Conservation (phyloP, 345 rosid genomes). For the Populus pruinosa region DNA sequence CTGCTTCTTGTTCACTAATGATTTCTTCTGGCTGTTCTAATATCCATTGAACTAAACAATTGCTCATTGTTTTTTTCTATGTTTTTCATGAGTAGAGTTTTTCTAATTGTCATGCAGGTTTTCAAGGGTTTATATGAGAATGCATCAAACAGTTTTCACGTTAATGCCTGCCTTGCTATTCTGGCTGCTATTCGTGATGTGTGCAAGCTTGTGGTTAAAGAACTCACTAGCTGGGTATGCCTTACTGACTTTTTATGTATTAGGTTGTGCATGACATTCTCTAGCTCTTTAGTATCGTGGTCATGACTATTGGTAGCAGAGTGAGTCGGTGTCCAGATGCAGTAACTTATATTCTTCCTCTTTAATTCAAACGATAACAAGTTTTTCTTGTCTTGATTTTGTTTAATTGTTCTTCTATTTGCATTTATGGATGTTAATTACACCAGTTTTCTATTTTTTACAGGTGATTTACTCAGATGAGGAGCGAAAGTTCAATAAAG, state of each 20-base stretch:
- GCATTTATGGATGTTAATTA: neutral
- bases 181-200: slow-evolving; percentile 90
- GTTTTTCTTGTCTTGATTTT: neutral
- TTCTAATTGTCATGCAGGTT: slow-evolving; percentile 42
- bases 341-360: neutral
- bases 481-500: slow-evolving; percentile 91
- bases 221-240: slow-evolving; percentile 98
- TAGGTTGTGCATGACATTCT: neutral
- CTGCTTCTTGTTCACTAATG: neutral
- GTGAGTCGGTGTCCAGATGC: neutral
- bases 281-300: neutral
- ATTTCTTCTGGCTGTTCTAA: neutral
- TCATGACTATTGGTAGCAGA: neutral
- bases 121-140: slow-evolving; percentile 88
- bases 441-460: neutral
- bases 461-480: slow-evolving; percentile 95
- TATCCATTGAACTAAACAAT: neutral
- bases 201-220: slow-evolving; percentile 88
- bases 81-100: neutral
- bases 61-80: neutral
- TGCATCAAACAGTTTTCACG: slow-evolving; percentile 68
- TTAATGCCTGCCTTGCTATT: slow-evolving; percentile 75
- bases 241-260: neutral
- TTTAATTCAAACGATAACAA: neutral
- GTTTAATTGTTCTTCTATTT: neutral